Evolutionary conservation across 2,329 filamentous ascomycete genomes (phyloP).

Genomic region (Berkeleyomyces rouxiae): DNA sequence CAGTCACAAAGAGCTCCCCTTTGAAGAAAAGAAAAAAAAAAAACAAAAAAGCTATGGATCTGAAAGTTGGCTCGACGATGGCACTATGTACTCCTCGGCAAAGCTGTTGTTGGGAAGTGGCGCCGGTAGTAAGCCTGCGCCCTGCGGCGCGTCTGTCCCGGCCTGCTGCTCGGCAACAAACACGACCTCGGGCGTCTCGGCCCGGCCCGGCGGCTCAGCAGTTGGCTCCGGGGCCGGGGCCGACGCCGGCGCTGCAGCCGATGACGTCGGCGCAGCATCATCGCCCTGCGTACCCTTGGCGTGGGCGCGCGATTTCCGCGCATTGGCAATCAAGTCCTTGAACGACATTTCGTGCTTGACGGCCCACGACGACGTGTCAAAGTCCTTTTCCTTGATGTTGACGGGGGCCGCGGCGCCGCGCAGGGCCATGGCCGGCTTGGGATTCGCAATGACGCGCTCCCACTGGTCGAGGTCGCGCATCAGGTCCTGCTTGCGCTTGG

Average conservation of each 20-base stretch:
- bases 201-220: too few species aligned
- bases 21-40: not conserved
- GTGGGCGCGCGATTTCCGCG: slow-evolving; percentile 36
- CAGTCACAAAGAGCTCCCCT: not conserved
- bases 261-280: not conserved
- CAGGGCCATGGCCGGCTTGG: slow-evolving; percentile 1
- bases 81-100: not conserved
- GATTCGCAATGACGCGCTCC: slow-evolving; percentile 53
- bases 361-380: slow-evolving; percentile 65
- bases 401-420: slow-evolving; percentile 7
- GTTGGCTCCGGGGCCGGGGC: too few species aligned
- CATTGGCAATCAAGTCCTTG: slow-evolving; percentile 60
- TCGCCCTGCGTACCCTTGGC: slow-evolving; percentile 13
- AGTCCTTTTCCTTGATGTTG: slow-evolving; percentile 70
- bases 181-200: too few species aligned
- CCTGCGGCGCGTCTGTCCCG: too few species aligned
- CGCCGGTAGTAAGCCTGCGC: not conserved
- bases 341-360: slow-evolving; percentile 59
- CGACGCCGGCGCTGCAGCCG: not conserved
- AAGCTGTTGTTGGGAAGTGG: not conserved
- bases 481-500: slow-evolving; percentile 54
- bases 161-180: too few species aligned
- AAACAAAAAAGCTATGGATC: not conserved
- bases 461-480: slow-evolving; percentile 67
- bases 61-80: not conserved